phyloP scores from a whole-genome alignment of 371 early-diverging fungal species.

The Conidiobolus incongruus region DNA sequence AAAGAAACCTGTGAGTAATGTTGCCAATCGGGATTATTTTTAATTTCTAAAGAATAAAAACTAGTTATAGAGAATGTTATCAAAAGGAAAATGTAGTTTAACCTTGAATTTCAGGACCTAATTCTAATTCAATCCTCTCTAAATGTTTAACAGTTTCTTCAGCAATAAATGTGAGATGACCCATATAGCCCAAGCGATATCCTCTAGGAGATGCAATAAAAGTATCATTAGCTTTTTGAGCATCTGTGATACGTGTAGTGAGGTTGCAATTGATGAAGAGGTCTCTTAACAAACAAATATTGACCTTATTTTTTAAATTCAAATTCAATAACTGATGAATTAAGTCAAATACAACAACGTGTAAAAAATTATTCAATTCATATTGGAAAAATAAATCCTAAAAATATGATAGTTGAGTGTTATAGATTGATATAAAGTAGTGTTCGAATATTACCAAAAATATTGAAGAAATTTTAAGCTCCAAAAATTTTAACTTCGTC shows the following conservation, averaged over 20 bases:
- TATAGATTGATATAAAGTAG: no score
- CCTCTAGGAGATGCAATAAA: slow-evolving; percentile 55
- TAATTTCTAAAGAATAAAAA: slow-evolving; percentile 34
- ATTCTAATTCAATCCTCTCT: slow-evolving; percentile 34
- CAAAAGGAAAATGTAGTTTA: slow-evolving; percentile 8
- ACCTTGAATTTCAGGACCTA: slow-evolving; percentile 21
- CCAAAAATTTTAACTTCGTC: slow-evolving; percentile 31
- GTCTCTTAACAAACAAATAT: slow-evolving; percentile 4
- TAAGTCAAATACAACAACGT: slow-evolving; percentile 88
- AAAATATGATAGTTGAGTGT: no score
- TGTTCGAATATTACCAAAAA: no score
- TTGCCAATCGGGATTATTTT: slow-evolving; percentile 71
- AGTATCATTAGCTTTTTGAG: slow-evolving; percentile 43
- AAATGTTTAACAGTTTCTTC: slow-evolving; percentile 77
- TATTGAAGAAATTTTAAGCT: slow-evolving; percentile 27
- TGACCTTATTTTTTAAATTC: slow-evolving; percentile 26
- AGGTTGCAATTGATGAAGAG: slow-evolving; percentile 62
- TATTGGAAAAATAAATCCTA: slow-evolving; percentile 73
- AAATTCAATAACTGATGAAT: slow-evolving; percentile 85
- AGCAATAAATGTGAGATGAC: slow-evolving; percentile 84
- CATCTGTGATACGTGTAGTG: slow-evolving; percentile 48
- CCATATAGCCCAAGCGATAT: slow-evolving; percentile 89
- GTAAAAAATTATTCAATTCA: slow-evolving; percentile 87
- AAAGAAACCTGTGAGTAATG: slow-evolving; percentile 54
- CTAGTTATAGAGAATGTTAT: slow-evolving; percentile 12